Evolutionary conservation across 2,329 filamentous ascomycete genomes (phyloP).

Genomic region (Nannizziopsis barbatae): DNA sequence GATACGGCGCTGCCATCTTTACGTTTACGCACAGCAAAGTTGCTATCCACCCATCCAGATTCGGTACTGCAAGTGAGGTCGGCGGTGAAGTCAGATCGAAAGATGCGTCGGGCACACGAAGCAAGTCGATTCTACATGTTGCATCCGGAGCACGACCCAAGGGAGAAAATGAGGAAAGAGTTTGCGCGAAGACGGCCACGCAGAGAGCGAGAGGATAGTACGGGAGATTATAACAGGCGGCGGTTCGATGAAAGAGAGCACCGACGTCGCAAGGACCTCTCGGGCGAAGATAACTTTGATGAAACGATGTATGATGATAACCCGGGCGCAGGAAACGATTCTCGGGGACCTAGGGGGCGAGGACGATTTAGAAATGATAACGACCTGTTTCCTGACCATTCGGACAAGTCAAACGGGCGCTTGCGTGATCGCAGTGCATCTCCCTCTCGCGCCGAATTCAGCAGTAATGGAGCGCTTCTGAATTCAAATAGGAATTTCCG

Average conservation of each 20-base stretch:
- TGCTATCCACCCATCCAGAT: conserved; percentile 56
- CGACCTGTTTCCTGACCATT: conserved; percentile 32
- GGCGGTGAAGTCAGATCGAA: conserved; percentile 65
- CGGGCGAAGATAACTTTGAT: conserved; percentile 52
- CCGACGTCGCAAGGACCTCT: conserved; percentile 32
- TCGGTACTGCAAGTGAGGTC: conserved; percentile 60
- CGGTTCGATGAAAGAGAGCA: conserved; percentile 53
- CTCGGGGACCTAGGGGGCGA: conserved; percentile 21
- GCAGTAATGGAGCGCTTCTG: conserved; percentile 28
- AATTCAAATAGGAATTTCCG: conserved; percentile 33
- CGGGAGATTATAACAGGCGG: conserved; percentile 38
- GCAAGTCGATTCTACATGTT: conserved; percentile 85
- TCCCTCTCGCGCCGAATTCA: conserved; percentile 43
- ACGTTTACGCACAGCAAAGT: conserved; percentile 59
- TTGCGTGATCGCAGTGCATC: conserved; percentile 52
- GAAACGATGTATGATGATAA: conserved; percentile 77
- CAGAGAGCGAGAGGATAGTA: conserved; percentile 27
- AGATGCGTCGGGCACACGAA: conserved; percentile 64
- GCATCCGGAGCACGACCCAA: conserved; percentile 78
- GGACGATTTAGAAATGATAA: conserved; percentile 22
- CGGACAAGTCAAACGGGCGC: conserved; percentile 32
- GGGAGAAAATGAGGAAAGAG: conserved; percentile 54
- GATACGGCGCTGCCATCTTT: conserved; percentile 42
- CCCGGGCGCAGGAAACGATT: conserved; percentile 14
- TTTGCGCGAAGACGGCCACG: conserved; percentile 36